phyloP scores from a whole-genome alignment of 1,284 basidiomycete genomes.

The Porodaedalea pini region DNA sequence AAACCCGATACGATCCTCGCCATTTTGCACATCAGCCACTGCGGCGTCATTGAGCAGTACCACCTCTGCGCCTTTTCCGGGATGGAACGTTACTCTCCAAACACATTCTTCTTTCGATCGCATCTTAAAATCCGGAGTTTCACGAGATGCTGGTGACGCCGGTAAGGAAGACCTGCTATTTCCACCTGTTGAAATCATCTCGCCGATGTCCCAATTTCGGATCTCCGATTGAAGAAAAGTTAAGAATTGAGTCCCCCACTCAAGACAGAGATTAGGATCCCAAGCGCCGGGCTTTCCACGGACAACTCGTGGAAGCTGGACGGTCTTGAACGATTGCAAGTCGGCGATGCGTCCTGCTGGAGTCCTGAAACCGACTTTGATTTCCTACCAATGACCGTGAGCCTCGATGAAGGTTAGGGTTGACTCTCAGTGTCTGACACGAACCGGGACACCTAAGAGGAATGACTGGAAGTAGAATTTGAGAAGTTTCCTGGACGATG shows the following conservation, averaged over 20 bases:
- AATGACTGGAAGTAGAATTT: slow-evolving; percentile 97
- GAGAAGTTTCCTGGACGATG: slow-evolving; percentile 70
- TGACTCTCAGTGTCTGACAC: slow-evolving; percentile 28
- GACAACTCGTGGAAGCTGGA: slow-evolving; percentile 69
- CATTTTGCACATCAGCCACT: slow-evolving; percentile 54
- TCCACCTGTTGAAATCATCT: slow-evolving; percentile 7
- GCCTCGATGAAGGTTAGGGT: neutral
- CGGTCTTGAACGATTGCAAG: slow-evolving; percentile 67
- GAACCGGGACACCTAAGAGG: slow-evolving; percentile 83
- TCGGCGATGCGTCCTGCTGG: slow-evolving; percentile 64
- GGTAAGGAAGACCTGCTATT: neutral
- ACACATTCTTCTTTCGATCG: slow-evolving; percentile 34
- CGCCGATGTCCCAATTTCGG: slow-evolving; percentile 19
- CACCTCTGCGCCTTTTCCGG: slow-evolving; percentile 48
- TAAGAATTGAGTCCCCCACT: slow-evolving; percentile 70
- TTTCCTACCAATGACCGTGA: slow-evolving; percentile 48
- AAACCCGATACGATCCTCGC: slow-evolving; percentile 72
- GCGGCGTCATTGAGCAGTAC: slow-evolving; percentile 42
- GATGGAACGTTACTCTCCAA: slow-evolving; percentile 66
- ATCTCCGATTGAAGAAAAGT: slow-evolving; percentile 43
- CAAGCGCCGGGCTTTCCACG: slow-evolving; percentile 71
- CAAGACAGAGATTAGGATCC: slow-evolving; percentile 73
- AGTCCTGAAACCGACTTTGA: slow-evolving; percentile 91
- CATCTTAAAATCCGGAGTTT: neutral
- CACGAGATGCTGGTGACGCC: slow-evolving; percentile 9